Evolutionary conservation across 1,284 basidiomycete genomes (phyloP).

Genomic region (Anthracocystis setariae): DNA sequence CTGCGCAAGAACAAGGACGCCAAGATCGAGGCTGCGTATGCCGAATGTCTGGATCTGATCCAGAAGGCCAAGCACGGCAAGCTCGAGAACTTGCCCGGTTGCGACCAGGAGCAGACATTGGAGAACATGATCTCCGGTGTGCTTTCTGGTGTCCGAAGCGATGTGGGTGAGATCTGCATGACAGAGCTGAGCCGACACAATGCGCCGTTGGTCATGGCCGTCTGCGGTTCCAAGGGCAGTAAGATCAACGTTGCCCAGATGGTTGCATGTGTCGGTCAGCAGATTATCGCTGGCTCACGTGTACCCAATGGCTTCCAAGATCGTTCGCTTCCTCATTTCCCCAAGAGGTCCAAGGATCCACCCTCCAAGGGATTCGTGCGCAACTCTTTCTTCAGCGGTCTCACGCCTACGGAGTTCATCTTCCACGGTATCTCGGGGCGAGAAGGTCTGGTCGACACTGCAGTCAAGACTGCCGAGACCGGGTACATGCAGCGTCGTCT

Average conservation of each 20-base stretch:
- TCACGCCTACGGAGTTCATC: conserved; percentile 95
- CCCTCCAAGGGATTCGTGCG: conserved; percentile 98
- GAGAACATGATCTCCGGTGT: conserved; percentile 94
- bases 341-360: conserved; percentile 95
- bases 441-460: conserved; percentile 98
- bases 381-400: conserved; percentile 92
- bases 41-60: conserved; percentile 86
- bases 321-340: conserved; percentile 96
- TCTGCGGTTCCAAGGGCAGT: conserved; percentile 97
- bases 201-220: conserved; percentile 98
- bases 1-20: conserved; percentile 83
- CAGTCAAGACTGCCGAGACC: conserved; percentile 99
- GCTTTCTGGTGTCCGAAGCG: conserved; percentile 91
- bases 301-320: conserved; percentile 99
- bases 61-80: conserved; percentile 88
- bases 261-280: conserved; percentile 99
- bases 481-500: conserved; percentile 99
- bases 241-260: conserved; percentile 99
- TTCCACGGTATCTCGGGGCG: conserved; percentile 99
- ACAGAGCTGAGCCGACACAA: conserved; percentile 94
- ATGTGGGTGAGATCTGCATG: conserved; percentile 98
- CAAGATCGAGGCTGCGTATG: conserved; percentile 89
- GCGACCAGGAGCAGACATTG: conserved; percentile 94
- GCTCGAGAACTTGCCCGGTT: conserved; percentile 94
- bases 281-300: conserved; percentile 97